Percentiles rank a stretch among this genome's conserved stretches.
Conservation (phyloP, 768 basidiomycete genomes). For the Trametes sanguinea region DNA sequence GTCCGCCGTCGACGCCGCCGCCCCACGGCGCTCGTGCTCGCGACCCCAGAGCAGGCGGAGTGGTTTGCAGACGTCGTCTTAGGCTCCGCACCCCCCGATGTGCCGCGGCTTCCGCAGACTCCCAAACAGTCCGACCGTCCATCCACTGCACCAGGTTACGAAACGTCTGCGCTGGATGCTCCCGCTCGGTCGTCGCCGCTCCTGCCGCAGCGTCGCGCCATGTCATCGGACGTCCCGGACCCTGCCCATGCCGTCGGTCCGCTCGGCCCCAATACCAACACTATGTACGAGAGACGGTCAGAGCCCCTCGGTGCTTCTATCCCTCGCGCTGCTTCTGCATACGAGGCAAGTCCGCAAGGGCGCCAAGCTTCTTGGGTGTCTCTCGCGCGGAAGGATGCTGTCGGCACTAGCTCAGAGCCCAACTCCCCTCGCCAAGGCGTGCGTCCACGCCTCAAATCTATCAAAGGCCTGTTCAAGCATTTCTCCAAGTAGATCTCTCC, state of each 20-base stretch:
- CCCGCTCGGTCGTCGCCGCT: background rate
- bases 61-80: constrained; percentile 5
- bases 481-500: constrained; percentile 11
- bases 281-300: background rate
- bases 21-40: constrained; percentile 17
- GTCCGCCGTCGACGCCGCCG: constrained; percentile 10
- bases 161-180: background rate
- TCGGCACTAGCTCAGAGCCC: constrained; percentile 11
- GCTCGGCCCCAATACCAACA: background rate
- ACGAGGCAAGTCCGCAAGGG: constrained; percentile 2
- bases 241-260: background rate
- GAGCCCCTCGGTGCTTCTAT: constrained; percentile 2
- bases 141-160: background rate
- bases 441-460: constrained; percentile 16
- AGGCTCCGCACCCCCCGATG: constrained; percentile 1
- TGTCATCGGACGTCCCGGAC: constrained; percentile 6
- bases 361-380: constrained; percentile 5
- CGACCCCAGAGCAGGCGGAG: constrained; percentile 11
- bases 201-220: background rate
- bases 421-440: constrained; percentile 11
- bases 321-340: constrained; percentile 4
- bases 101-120: background rate
- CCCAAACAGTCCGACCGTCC: background rate
- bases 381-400: background rate
- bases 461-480: constrained; percentile 22